These are phyloP conservation scores for Phytophthora palmivora DNA, from an alignment of 352 stramenopile genomes.

Conservation along the genomic window DNA sequence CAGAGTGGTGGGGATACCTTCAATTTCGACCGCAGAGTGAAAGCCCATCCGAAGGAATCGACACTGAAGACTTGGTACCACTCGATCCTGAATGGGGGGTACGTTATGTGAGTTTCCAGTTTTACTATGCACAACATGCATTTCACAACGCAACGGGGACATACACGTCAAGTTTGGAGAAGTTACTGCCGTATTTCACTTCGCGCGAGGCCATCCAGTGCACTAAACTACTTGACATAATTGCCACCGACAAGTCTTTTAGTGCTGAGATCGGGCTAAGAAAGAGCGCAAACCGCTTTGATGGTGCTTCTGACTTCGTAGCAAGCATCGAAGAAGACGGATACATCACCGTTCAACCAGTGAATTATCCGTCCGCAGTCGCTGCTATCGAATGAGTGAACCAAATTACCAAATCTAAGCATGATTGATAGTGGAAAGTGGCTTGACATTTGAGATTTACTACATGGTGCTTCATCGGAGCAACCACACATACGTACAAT, in stretches of 20 bases:
- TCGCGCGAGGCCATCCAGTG: conserved; percentile 32
- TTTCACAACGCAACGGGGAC: conserved; percentile 33
- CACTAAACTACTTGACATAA: conserved; percentile 27
- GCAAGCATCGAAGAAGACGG: conserved; percentile 34
- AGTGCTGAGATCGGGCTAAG: conserved; percentile 24
- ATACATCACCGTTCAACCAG: conserved; percentile 33
- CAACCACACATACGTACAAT: conserved; percentile 23
- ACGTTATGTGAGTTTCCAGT: conserved; percentile 62
- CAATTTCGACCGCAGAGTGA: conserved; percentile 60
- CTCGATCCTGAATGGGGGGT: conserved; percentile 57
- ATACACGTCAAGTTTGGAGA: conserved; percentile 41
- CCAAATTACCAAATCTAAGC: neutral
- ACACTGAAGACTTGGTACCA: conserved; percentile 24
- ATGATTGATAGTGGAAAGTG: conserved; percentile 7
- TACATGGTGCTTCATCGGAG: conserved; percentile 24
- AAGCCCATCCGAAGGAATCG: conserved; percentile 1
- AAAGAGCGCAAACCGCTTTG: neutral
- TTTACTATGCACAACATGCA: conserved; percentile 72
- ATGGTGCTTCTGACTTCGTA: conserved; percentile 10
- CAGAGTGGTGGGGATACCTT: conserved; percentile 91
- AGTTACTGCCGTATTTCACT: conserved; percentile 46
- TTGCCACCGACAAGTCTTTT: conserved; percentile 22
- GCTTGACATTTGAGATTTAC: conserved; percentile 28
- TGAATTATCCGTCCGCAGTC: neutral
- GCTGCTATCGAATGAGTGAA: conserved; percentile 13